Evolutionary conservation across 768 basidiomycete species (phyloP).

Genomic region (Tricholoma furcatifolium): DNA sequence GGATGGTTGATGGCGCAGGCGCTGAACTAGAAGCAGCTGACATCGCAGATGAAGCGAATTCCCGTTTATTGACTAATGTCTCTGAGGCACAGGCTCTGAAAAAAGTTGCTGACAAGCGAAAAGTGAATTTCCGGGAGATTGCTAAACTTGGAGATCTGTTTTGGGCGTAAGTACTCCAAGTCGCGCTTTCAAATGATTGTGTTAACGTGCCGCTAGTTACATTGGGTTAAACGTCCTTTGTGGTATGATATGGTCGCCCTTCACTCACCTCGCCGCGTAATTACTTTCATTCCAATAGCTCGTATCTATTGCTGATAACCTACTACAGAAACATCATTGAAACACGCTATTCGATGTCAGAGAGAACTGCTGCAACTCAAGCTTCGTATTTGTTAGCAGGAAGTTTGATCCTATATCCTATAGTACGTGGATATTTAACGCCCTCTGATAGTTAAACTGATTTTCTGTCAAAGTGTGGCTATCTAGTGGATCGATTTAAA

Average conservation of each 20-base stretch:
- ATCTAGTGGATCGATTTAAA: slow-evolving; percentile 58
- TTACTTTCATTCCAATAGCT: slow-evolving; percentile 19
- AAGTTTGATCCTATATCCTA: slow-evolving; percentile 67
- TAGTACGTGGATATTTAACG: slow-evolving; percentile 39
- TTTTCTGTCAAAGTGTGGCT: slow-evolving; percentile 49
- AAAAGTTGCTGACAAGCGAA: slow-evolving; percentile 64
- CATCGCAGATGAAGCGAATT: slow-evolving; percentile 51
- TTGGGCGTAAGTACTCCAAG: slow-evolving; percentile 57
- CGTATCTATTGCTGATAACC: slow-evolving; percentile 1
- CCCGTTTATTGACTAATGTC: slow-evolving; percentile 40
- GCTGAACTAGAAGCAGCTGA: slow-evolving; percentile 66
- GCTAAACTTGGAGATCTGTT: slow-evolving; percentile 72
- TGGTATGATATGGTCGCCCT: slow-evolving; percentile 76
- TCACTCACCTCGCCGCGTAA: slow-evolving; percentile 74
- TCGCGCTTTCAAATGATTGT: slow-evolving; percentile 4
- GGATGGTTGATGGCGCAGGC: slow-evolving; percentile 61
- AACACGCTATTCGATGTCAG: slow-evolving; percentile 58
- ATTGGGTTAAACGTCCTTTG: slow-evolving; percentile 75
- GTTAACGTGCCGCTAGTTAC: slow-evolving; percentile 42
- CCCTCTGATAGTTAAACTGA: neutral
- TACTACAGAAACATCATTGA: slow-evolving; percentile 67
- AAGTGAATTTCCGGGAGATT: slow-evolving; percentile 59
- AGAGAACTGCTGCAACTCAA: slow-evolving; percentile 56
- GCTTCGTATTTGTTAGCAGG: slow-evolving; percentile 75
- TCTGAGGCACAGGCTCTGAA: slow-evolving; percentile 63